phyloP scores from a whole-genome alignment of 2,329 filamentous ascomycete genomes.

The Scedosporium boydii region DNA sequence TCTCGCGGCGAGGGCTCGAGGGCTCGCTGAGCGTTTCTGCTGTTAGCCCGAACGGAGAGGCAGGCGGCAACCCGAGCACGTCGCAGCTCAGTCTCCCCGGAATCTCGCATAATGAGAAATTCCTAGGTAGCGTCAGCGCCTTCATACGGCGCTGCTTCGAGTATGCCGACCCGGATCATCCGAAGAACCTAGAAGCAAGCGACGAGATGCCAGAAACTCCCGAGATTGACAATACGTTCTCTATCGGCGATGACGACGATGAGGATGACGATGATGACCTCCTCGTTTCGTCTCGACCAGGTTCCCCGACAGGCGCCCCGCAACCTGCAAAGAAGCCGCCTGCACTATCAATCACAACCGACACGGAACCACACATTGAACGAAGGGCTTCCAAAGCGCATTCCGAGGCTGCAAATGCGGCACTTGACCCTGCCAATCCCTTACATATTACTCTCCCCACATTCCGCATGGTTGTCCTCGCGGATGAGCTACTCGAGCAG shows the following conservation, averaged over 20 bases:
- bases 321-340: conserved; percentile 32
- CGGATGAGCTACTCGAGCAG: conserved; percentile 88
- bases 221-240: conserved; percentile 46
- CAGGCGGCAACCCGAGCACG: conserved; percentile 17
- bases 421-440: conserved; percentile 85
- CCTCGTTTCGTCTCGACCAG: conserved; percentile 42
- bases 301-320: conserved; percentile 20
- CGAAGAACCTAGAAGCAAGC: conserved; percentile 43
- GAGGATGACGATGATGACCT: conserved; percentile 46
- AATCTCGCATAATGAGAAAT: conserved; percentile 71
- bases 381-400: conserved; percentile 48
- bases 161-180: conserved; percentile 88
- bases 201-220: conserved; percentile 15
- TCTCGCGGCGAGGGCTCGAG: conserved; percentile 80
- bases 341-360: conserved; percentile 27
- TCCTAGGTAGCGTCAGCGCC: conserved; percentile 84
- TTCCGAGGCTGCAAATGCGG: conserved; percentile 74
- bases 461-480: conserved; percentile 96
- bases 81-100: conserved; percentile 32
- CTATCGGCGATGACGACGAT: conserved; percentile 66
- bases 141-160: conserved; percentile 97
- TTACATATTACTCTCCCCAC: conserved; percentile 94
- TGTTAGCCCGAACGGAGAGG: conserved; percentile 38
- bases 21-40: conserved; percentile 56
- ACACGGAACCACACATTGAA: conserved; percentile 8